Evolutionary conservation across 306 rosid species (phyloP).

Genomic region (Trifolium subterraneum): DNA sequence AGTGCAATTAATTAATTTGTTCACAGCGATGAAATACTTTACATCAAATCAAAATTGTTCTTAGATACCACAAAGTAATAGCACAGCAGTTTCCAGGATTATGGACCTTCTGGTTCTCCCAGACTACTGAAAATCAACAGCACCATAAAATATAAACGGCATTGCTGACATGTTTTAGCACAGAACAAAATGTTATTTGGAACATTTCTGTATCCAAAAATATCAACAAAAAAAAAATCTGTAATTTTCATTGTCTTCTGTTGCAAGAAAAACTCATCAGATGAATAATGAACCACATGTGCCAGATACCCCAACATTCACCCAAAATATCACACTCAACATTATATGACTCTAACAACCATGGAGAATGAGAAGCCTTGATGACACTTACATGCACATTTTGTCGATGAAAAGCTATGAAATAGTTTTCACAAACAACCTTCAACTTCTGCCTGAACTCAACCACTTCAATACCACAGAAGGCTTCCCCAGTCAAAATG

Average conservation of each 20-base stretch:
- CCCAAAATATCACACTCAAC: conserved; percentile 34
- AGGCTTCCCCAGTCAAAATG: conserved; percentile 96
- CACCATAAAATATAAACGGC: conserved; percentile 26
- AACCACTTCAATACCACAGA: conserved; percentile 95
- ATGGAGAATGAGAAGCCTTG: conserved; percentile 34
- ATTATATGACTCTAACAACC: conserved; percentile 34
- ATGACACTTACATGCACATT: conserved; percentile 82
- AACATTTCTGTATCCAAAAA: conserved; percentile 23
- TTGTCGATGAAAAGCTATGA: conserved; percentile 88
- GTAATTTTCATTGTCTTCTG: conserved; percentile 22
- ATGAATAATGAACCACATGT: conserved; percentile 22
- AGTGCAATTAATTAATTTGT: conserved; percentile 11
- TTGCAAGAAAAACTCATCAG: conserved; percentile 32
- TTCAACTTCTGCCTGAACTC: conserved; percentile 96
- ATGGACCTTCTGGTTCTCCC: conserved; percentile 14
- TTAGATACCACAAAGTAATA: conserved; percentile 29
- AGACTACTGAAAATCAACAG: conserved; percentile 34
- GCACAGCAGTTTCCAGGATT: conserved; percentile 6
- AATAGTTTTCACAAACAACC: conserved; percentile 94
- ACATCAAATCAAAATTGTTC: conserved; percentile 30
- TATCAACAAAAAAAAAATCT: not conserved
- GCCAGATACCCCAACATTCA: conserved; percentile 24
- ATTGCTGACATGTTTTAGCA: conserved; percentile 23
- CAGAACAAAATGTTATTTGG: conserved; percentile 31
- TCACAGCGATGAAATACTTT: conserved; percentile 14